Conservation (phyloP, 2,329 filamentous ascomycete species). For the Epichloe gansuensis region DNA sequence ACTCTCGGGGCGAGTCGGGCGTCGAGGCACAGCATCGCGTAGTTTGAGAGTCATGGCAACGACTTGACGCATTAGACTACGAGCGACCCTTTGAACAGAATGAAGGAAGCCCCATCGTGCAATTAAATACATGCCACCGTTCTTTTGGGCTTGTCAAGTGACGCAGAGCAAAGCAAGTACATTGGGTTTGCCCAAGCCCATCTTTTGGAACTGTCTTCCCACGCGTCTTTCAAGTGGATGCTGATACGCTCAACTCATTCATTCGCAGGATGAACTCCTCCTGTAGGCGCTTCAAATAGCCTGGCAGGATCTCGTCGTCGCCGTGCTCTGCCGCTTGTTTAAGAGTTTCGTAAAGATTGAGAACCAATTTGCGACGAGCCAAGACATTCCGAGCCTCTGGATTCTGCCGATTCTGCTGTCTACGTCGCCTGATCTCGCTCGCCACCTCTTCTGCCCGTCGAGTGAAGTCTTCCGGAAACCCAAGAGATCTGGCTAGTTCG, state of each 20-base stretch:
- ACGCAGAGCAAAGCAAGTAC: neutral
- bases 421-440: conserved; percentile 42
- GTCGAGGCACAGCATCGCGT: conserved; percentile 56
- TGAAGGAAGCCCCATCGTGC: neutral
- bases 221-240: conserved; percentile 28
- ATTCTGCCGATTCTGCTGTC: conserved; percentile 43
- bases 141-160: neutral
- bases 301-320: conserved; percentile 44
- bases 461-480: conserved; percentile 56
- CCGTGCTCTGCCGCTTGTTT: conserved; percentile 51
- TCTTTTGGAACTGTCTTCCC: neutral
- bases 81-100: conserved; percentile 32
- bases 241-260: conserved; percentile 43
- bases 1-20: conserved; percentile 44
- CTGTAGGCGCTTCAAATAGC: conserved; percentile 33
- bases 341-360: conserved; percentile 61
- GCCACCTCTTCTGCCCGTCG: conserved; percentile 56
- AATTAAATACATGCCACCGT: neutral
- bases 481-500: conserved; percentile 61
- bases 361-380: conserved; percentile 57
- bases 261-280: conserved; percentile 63
- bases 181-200: neutral
- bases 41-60: conserved; percentile 59
- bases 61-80: conserved; percentile 55
- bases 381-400: conserved; percentile 46